phyloP scores from a whole-genome alignment of 441 rosid genomes.

The Erodium trifolium region DNA sequence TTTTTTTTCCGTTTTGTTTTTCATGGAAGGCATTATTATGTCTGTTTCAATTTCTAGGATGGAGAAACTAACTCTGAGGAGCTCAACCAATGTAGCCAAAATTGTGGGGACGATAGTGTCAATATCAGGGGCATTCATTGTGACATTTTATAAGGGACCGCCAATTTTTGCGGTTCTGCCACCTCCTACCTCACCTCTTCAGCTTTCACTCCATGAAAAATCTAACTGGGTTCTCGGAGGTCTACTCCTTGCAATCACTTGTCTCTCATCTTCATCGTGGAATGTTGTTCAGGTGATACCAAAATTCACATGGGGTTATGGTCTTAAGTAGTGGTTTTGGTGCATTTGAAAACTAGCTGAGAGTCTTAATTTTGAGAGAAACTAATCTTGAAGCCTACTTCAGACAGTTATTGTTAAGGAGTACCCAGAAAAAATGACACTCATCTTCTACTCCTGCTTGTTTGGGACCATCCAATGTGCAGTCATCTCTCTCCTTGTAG shows the following conservation, averaged over 20 bases:
- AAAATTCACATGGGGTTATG: not conserved
- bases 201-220: slow-evolving; percentile 5
- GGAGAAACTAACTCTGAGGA: too few species aligned
- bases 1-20: too few species aligned
- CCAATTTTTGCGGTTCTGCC: too few species aligned
- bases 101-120: too few species aligned
- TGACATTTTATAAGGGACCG: too few species aligned
- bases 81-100: too few species aligned
- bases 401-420: slow-evolving; percentile 39
- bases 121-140: too few species aligned
- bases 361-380: too few species aligned
- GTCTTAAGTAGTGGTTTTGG: not conserved
- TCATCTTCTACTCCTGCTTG: slow-evolving; percentile 36
- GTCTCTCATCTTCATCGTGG: slow-evolving; percentile 33
- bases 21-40: too few species aligned
- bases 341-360: not conserved
- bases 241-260: slow-evolving; percentile 25
- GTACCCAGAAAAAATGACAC: slow-evolving; percentile 37
- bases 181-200: too few species aligned
- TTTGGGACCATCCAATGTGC: slow-evolving; percentile 32
- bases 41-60: too few species aligned
- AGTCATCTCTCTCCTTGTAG: slow-evolving; percentile 25
- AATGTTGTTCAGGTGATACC: slow-evolving; percentile 34
- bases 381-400: not conserved
- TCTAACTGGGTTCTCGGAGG: slow-evolving; percentile 24